Evolutionary conservation across 139 green algal genomes (phyloP), one percentile per base, ranked within the genome.

Genomic region (Coelastrella sp.): DNA sequence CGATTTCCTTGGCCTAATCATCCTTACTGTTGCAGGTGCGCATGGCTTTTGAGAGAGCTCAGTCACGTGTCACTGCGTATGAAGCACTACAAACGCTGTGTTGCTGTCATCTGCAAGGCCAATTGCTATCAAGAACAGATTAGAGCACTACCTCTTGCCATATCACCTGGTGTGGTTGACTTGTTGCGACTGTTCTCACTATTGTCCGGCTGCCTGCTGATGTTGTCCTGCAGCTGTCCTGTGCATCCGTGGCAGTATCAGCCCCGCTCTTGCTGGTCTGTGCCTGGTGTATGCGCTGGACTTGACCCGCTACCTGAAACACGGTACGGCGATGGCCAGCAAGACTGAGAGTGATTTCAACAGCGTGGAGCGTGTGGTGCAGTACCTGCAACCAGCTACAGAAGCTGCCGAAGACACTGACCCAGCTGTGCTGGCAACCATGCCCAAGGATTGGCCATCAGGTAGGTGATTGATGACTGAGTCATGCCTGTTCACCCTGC

Each of bases 331-430:
- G 54, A 96, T 95, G 73, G 94, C 95, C 8, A 96, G 96, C 76
- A 96, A 97, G 94, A 95, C 96, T 23, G 97, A 99, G 94, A 93
- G 94, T 13, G 94, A 98, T 76, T 98, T 99, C 94, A 99, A 99
- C 94, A 95, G 94, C 5, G 97, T 99, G 59, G 98, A 99, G 93
- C 94, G 98, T 8, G 95, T 99, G n/a, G 85, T 95, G 57, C 91
- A 95, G 85, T 99, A 99, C 92, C 90, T 92, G 86, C 74, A 86
- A 64, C 77, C 77, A 65, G 47, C 11, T 14, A 73, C 88, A 8
- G 94, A 96, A 85, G 90, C 92, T 3, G 61, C 90, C 14, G 73
- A 92, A 57, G 92, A 95, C 77, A 96, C 91, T 5, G 58, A 58
- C 58, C 89, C 93, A 19, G 88, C 89, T 13, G 88, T 95, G 73